Base-by-base conservation (phyloP, 495 filamentous ascomycete species). In the Chaetomium cochliodes region DNA sequence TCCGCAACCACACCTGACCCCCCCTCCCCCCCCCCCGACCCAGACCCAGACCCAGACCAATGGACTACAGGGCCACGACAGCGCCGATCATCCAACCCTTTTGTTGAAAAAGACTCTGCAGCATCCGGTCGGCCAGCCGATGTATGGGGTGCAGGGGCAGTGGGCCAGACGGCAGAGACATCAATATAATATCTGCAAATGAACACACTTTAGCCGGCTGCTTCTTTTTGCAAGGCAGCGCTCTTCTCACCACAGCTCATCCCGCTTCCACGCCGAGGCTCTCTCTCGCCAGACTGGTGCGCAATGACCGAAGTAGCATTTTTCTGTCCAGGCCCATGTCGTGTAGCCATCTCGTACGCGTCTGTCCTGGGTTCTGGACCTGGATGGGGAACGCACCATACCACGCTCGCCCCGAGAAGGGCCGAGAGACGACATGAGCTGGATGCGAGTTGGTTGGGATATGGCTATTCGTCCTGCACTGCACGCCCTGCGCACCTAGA, bases 121-220 rank as follows among this genome's bases (percentile, higher is more conserved):
- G 16, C 57, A 30, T 47, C 57, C 57, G 57, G 42, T 11, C 57
- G 16, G 25, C 39, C 37, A 44, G 55, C 30, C 30, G 25, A 23
- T 30, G 25, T 47, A 49, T 28, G 16, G 26, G 39, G 22, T n/a
- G 11, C 11, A 33, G 6, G 16, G 39, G 23, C 15, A 49, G 46
- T 60, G 58, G 58, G 11, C 58, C 58, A 60, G 30, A 26, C 58
- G 58, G 58, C 33, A 50, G 46, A 60, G 46, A 37, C 13, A 39
- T 49, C 58, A 60, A 50, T 50, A 50, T 50, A 50, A 60, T 60
- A 60, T 60, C 26, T 60, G 58, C 28, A 60, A 60, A 60, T 60
- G 58, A 60, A 59, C 23, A 9, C 46, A 60, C 11, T 60, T 60
- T 60, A 60, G 58, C 58, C 58, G 58, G 58, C 26, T 26, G 41